phyloP scores from a whole-genome alignment of 306 rosid genomes.

The Prinsepia uniflora region DNA sequence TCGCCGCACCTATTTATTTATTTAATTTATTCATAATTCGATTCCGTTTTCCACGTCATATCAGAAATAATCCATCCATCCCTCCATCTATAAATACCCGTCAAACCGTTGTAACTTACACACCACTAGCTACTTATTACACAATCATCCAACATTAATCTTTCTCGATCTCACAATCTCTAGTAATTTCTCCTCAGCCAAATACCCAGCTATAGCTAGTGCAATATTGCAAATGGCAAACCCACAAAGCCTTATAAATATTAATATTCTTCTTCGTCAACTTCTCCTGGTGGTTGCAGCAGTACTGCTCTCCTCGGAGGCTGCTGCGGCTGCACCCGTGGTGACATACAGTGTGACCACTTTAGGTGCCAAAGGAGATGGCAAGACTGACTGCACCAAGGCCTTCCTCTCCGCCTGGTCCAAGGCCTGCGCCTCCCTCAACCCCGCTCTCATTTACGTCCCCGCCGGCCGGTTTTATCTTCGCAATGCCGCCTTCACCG shows the following conservation, averaged over 20 bases:
- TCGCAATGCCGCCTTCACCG: slow-evolving; percentile 27
- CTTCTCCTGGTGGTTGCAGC: neutral
- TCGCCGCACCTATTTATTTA: neutral
- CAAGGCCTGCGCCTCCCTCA: slow-evolving; percentile 36
- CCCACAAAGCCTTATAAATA: neutral
- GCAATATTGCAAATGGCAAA: slow-evolving; percentile 9
- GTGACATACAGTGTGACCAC: slow-evolving; percentile 26
- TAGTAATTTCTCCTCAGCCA: neutral
- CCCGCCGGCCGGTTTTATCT: slow-evolving; percentile 43
- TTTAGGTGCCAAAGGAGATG: slow-evolving; percentile 37
- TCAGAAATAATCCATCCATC: neutral
- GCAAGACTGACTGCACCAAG: slow-evolving; percentile 31
- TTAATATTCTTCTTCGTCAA: neutral
- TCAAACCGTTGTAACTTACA: slow-evolving; percentile 22
- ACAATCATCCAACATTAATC: neutral
- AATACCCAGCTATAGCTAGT: neutral
- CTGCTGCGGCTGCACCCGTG: neutral
- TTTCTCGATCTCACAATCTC: neutral
- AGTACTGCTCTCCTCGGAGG: neutral
- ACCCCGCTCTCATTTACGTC: slow-evolving; percentile 32
- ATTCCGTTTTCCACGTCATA: neutral
- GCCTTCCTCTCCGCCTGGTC: slow-evolving; percentile 41
- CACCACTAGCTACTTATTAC: neutral
- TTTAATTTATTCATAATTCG: neutral
- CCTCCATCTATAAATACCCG: slow-evolving; percentile 17